These are phyloP conservation scores for Talaromyces sp. DNA, from an alignment of 2,329 filamentous ascomycete genomes.

Conservation along the genomic window DNA sequence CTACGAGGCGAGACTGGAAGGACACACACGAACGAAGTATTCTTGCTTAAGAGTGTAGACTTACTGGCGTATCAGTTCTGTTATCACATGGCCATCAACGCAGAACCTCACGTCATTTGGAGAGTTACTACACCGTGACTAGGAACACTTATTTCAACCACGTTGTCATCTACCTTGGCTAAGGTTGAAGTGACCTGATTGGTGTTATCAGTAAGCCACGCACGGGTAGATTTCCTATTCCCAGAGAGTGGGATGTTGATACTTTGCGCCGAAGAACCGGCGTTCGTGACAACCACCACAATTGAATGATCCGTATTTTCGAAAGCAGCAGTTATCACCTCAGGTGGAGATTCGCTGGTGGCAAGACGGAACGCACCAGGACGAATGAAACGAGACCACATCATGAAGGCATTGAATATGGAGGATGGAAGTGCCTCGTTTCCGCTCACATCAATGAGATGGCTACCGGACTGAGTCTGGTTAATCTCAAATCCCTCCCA, in stretches of 20 bases:
- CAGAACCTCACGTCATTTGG: not conserved
- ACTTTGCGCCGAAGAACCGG: not conserved
- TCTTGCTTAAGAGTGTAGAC: not conserved
- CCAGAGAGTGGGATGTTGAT: not conserved
- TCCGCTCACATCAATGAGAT: not conserved
- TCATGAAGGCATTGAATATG: slow-evolving; percentile 1
- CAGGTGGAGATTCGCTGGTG: not conserved
- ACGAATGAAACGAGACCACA: slow-evolving; percentile 5
- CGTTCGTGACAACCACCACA: not conserved
- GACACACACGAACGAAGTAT: not conserved
- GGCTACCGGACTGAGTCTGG: not conserved
- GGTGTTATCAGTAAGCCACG: not conserved
- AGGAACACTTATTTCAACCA: not conserved
- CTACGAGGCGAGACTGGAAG: not conserved
- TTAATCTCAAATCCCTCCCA: not conserved
- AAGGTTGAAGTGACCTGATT: not conserved
- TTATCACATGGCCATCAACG: not conserved
- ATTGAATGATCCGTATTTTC: not conserved
- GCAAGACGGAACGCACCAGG: slow-evolving; percentile 1
- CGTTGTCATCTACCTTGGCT: not conserved
- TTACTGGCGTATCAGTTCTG: not conserved
- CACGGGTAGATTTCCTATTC: not conserved
- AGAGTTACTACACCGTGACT: not conserved
- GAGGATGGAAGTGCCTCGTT: not conserved
- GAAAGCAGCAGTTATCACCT: slow-evolving; percentile 1